Evolutionary conservation across 2,329 filamentous ascomycete genomes (phyloP), one percentile per base, ranked within the genome.

Genomic region (Graphilbum ipis-grandicollis): DNA sequence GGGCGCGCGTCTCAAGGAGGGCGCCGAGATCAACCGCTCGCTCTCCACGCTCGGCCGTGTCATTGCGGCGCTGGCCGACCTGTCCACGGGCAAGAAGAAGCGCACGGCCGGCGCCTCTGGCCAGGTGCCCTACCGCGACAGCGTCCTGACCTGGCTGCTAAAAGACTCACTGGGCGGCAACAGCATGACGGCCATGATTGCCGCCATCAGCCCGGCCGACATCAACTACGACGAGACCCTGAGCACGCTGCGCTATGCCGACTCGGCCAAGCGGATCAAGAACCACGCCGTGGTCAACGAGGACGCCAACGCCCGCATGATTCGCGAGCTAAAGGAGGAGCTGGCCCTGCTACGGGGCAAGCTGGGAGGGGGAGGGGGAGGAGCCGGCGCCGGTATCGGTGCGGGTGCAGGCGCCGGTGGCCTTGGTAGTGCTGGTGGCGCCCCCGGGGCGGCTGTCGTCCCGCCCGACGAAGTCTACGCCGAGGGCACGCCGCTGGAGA

Each of bases 131-230:
- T 98, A 98, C 54, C 80, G 90, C 69, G 92, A 98, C 62, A 93
- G 84, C 52, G 75, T 98, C 35, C 61, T 98, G 46, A 98, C 90
- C 2, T 98, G 90, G 90, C 62, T 98, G 32, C 59, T 98, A 46
- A 98, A 98, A 53, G 92, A 98, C 55, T 96, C 88, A 4, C 61
- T 98, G 6, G 90, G 90, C 53, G 90, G 90, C 51, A 98, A 98
- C 66, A 96, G 88, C 55, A 88, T 96, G 82, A 98, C 90, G 19
- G 90, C 90, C 41, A 98, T 98, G 92, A 98, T 98, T 65, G 92
- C 90, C 35, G 88, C 88, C 36, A 94, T 98, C 52, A 94, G 86
- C 50, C 90, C 90, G 4, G 90, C 90, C 38, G 90, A 98, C 57
- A 96, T 96, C 62, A 98, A 98, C 58, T 96, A 93, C 52, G 90